Conservation (phyloP, 164 flowering plant species). For the Magnolia officinalis region DNA sequence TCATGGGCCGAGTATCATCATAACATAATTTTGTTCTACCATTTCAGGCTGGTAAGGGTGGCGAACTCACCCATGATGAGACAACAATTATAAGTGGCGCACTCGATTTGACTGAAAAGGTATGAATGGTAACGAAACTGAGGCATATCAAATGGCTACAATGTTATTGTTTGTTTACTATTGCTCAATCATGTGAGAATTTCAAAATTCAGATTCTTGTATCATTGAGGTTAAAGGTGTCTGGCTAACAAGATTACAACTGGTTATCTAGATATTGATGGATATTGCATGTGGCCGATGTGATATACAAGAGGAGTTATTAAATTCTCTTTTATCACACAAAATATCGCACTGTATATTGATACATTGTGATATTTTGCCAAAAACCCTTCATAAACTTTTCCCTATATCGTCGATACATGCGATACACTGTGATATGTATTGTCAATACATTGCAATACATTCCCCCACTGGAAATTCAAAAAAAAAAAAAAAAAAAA, state of each 20-base stretch:
- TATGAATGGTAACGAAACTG: conserved; percentile 18
- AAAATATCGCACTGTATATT: too few species aligned
- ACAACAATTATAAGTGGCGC: conserved; percentile 98
- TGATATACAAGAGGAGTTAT: too few species aligned
- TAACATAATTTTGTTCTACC: neutral
- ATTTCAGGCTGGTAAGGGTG: conserved; percentile 91
- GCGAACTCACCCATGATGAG: conserved; percentile 98
- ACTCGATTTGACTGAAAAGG: conserved; percentile 96
- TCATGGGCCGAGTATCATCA: neutral
- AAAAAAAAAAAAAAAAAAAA: too few species aligned
- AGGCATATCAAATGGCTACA: neutral
- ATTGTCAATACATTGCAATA: too few species aligned
- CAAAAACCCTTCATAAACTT: too few species aligned
- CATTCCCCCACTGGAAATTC: too few species aligned
- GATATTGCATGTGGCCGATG: too few species aligned
- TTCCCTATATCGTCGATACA: too few species aligned
- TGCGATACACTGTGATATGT: too few species aligned
- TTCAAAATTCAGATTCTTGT: neutral
- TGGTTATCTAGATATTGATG: too few species aligned
- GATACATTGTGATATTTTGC: too few species aligned
- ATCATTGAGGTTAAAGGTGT: neutral
- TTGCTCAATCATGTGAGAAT: neutral
- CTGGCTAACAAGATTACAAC: neutral
- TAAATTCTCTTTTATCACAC: too few species aligned
- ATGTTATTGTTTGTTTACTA: neutral